Conservation (phyloP, 75 land plant species). For the Isoetes taiwanensis region DNA sequence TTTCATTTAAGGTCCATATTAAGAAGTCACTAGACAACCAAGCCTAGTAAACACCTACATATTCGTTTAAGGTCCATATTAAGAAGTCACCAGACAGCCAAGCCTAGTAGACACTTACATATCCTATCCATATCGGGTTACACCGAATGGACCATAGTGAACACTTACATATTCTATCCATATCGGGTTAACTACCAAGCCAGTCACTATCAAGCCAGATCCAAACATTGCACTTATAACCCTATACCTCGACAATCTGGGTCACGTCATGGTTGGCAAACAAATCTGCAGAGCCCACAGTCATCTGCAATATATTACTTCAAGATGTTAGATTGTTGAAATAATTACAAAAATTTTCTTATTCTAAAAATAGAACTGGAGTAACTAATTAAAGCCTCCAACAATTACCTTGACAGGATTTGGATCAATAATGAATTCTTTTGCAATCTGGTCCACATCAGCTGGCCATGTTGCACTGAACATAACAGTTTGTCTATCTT, state of each 20-base stretch:
- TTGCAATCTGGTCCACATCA: slow-evolving; percentile 62
- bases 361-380: background rate
- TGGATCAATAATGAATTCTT: slow-evolving; percentile 69
- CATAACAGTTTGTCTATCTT: slow-evolving; percentile 93
- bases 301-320: slow-evolving; percentile 61
- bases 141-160: too few relatives aligned
- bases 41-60: too few relatives aligned
- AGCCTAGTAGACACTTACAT: too few relatives aligned
- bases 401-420: slow-evolving; percentile 69
- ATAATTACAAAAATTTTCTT: background rate
- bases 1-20: too few relatives aligned
- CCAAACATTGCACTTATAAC: too few relatives aligned
- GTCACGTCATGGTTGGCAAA: slow-evolving; percentile 97
- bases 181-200: too few relatives aligned
- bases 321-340: background rate
- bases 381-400: background rate
- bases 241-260: slow-evolving; percentile 95
- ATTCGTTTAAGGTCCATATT: too few relatives aligned
- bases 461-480: slow-evolving; percentile 98
- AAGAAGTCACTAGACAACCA: too few relatives aligned
- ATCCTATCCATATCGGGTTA: too few relatives aligned
- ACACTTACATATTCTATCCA: too few relatives aligned
- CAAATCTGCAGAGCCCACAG: slow-evolving; percentile 87
- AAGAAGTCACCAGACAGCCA: too few relatives aligned
- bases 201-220: too few relatives aligned